A percentile compares a stretch with the other conserved stretches of the same genome.
phyloP scores from a whole-genome alignment of 345 rosid species.

The Nasturtium officinale region DNA sequence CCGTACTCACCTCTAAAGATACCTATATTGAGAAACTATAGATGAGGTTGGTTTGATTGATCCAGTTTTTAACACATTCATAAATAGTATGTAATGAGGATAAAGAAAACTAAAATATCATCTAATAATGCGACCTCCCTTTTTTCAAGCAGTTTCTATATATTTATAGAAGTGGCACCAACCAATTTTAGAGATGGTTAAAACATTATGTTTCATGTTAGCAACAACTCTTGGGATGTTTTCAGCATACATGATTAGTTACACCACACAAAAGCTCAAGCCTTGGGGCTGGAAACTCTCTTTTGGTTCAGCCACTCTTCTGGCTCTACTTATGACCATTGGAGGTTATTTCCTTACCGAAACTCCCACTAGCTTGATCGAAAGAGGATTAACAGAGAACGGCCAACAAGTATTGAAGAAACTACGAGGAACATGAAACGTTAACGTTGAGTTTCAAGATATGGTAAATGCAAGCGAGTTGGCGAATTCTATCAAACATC shows the following conservation, averaged over 20 bases:
- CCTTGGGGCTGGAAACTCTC: conserved; percentile 95
- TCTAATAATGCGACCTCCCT: neutral
- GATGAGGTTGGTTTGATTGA: no score
- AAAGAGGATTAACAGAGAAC: conserved; percentile 55
- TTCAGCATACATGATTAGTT: conserved; percentile 83
- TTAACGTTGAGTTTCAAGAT: conserved; percentile 73
- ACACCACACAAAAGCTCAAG: conserved; percentile 61
- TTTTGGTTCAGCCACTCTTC: conserved; percentile 73
- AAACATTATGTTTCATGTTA: conserved; percentile 80
- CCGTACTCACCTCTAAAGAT: no score
- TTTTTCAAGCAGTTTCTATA: conserved; percentile 62
- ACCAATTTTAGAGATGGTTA: conserved; percentile 81
- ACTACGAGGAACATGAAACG: conserved; percentile 66
- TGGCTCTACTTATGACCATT: conserved; percentile 67
- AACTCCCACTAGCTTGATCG: conserved; percentile 80
- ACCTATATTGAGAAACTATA: no score
- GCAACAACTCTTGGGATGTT: conserved; percentile 80
- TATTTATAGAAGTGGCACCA: conserved; percentile 88
- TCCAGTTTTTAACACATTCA: no score
- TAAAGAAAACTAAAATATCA: neutral
- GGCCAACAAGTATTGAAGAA: conserved; percentile 64
- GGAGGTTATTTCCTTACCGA: conserved; percentile 74
- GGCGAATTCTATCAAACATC: conserved; percentile 71
- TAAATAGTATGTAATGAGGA: neutral
- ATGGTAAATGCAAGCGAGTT: conserved; percentile 76